These are phyloP conservation scores for Yamadazyma sp. DNA, from an alignment of 1,139 yeast genomes.

Conservation along the genomic window DNA sequence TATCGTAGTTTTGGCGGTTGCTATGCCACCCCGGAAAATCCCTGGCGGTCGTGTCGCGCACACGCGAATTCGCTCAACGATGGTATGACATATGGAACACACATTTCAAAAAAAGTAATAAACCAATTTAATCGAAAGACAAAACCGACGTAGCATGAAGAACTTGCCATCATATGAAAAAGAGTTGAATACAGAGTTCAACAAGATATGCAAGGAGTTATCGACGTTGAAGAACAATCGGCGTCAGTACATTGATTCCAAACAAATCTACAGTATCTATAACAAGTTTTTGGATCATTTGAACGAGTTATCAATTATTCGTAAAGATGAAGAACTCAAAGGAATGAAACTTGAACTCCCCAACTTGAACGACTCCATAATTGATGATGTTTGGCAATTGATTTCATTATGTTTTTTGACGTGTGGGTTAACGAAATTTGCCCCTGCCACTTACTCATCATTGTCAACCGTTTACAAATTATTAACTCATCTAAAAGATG, in stretches of 20 bases:
- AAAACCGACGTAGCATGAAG: conserved; percentile 8
- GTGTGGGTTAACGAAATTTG: conserved; percentile 84
- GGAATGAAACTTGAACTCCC: conserved; percentile 42
- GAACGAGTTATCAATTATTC: conserved; percentile 49
- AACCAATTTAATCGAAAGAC: too few relatives aligned
- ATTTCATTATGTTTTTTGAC: conserved; percentile 84
- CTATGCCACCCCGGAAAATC: not conserved
- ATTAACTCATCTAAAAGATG: conserved; percentile 76
- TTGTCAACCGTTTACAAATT: conserved; percentile 80
- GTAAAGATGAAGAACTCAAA: conserved; percentile 49
- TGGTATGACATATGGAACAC: conserved; percentile 5
- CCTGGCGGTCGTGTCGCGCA: conserved; percentile 5
- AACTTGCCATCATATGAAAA: conserved; percentile 52
- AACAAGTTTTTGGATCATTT: conserved; percentile 51
- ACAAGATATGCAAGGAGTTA: conserved; percentile 48
- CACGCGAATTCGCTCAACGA: conserved; percentile 8
- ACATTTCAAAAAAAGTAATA: not conserved
- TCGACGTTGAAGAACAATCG: conserved; percentile 64
- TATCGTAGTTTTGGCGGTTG: not conserved
- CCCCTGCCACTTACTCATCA: conserved; percentile 93
- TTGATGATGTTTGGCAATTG: conserved; percentile 87
- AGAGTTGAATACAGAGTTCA: conserved; percentile 47
- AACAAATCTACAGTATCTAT: conserved; percentile 58
- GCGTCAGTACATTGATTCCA: conserved; percentile 59
- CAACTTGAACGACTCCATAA: conserved; percentile 61